These are phyloP conservation scores for Leccinum imitatum DNA, from an alignment of 768 basidiomycete genomes.

Conservation along the genomic window DNA sequence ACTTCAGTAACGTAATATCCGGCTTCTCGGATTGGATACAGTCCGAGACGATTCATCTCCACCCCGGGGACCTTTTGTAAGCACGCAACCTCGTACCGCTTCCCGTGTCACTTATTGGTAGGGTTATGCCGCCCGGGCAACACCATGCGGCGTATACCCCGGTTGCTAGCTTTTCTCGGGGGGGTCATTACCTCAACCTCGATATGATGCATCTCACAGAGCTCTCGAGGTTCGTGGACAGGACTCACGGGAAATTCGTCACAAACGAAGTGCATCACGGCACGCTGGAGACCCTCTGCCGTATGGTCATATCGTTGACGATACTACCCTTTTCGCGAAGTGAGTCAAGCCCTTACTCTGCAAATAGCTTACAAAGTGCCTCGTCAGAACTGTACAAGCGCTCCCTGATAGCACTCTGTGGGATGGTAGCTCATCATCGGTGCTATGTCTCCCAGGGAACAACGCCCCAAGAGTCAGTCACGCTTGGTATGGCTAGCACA, in stretches of 20 bases:
- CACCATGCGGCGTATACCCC: constrained; percentile 11
- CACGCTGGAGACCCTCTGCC: background rate
- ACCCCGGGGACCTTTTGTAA: background rate
- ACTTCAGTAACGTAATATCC: background rate
- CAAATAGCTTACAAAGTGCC: background rate
- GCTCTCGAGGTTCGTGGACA: background rate
- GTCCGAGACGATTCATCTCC: background rate
- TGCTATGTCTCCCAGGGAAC: background rate
- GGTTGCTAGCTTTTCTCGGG: background rate
- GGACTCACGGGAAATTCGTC: background rate
- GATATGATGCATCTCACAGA: constrained; percentile 5
- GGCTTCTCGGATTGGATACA: background rate
- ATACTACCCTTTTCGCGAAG: background rate
- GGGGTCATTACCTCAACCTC: constrained; percentile 11
- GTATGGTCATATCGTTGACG: background rate
- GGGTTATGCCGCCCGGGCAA: constrained; percentile 6
- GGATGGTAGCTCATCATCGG: background rate
- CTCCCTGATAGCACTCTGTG: background rate
- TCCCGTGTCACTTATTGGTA: background rate
- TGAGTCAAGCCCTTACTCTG: background rate
- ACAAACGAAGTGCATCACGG: background rate
- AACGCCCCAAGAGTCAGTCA: background rate
- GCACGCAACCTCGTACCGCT: background rate
- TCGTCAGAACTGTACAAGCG: background rate
- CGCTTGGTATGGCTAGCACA: background rate